Evolutionary conservation across 2,329 filamentous ascomycete species (phyloP).

Genomic region (Colletotrichum tropicicola): DNA sequence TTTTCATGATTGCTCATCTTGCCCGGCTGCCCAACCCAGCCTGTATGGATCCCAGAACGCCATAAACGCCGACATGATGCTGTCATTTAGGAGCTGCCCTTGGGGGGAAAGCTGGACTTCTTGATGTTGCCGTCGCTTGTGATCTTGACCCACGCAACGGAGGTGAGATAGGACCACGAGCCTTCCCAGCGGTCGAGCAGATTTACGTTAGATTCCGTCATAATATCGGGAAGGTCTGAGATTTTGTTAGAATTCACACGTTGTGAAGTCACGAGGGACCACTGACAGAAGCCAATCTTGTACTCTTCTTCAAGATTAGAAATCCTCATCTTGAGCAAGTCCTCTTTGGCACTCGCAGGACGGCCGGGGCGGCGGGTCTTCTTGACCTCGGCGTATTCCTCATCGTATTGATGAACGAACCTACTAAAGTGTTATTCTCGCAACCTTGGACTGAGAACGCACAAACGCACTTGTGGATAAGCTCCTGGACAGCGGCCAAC

Average conservation of each 20-base stretch:
- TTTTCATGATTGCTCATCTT: neutral
- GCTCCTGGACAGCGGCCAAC: conserved; percentile 64
- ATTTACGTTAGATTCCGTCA: conserved; percentile 69
- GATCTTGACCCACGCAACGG: conserved; percentile 80
- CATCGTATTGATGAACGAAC: conserved; percentile 74
- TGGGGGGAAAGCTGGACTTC: conserved; percentile 81
- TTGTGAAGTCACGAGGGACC: neutral
- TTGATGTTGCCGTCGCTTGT: conserved; percentile 70
- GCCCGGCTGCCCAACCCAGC: neutral
- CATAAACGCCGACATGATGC: conserved; percentile 15
- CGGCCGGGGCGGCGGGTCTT: conserved; percentile 79
- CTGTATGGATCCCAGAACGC: neutral
- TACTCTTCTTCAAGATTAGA: conserved; percentile 81
- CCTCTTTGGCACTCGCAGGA: conserved; percentile 80
- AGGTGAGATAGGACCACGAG: conserved; percentile 82
- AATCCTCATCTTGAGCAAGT: conserved; percentile 77
- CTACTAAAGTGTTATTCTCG: conserved; percentile 46
- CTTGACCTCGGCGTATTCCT: conserved; percentile 73
- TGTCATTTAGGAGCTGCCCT: conserved; percentile 37
- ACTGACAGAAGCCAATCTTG: conserved; percentile 80
- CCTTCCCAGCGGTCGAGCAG: conserved; percentile 81
- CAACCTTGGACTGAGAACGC: neutral
- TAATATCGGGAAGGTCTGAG: conserved; percentile 73
- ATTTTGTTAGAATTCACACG: neutral
- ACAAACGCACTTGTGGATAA: conserved; percentile 67